phyloP scores from a whole-genome alignment of 306 rosid genomes.

The Amphicarpaea edgeworthii region DNA sequence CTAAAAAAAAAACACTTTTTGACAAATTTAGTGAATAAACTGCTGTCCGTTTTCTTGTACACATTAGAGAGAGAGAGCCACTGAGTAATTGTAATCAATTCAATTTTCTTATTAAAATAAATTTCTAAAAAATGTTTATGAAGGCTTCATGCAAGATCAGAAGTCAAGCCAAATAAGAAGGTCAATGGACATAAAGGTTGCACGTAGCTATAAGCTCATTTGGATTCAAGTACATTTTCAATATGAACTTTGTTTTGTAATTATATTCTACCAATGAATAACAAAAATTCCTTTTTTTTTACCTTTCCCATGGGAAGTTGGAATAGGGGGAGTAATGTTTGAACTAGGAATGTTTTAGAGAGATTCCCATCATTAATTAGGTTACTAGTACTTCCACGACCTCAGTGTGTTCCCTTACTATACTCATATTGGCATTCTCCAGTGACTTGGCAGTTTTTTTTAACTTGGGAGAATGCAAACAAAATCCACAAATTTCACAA shows the following conservation, averaged over 20 bases:
- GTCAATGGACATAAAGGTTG: conserved; percentile 34
- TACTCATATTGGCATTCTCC: background rate
- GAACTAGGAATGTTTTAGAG: conserved; percentile 33
- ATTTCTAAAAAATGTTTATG: background rate
- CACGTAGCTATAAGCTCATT: background rate
- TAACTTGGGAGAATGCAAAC: conserved; percentile 10
- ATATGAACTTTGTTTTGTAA: background rate
- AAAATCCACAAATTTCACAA: conserved; percentile 30
- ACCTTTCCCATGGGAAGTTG: background rate
- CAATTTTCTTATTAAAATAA: conserved; percentile 20
- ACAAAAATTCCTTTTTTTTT: conserved; percentile 9
- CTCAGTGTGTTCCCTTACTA: conserved; percentile 26
- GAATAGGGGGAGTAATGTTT: background rate
- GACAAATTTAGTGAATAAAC: conserved; percentile 25
- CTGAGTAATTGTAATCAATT: conserved; percentile 14
- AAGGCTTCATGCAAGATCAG: conserved; percentile 28
- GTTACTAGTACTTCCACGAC: conserved; percentile 18
- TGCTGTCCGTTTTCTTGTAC: conserved; percentile 33
- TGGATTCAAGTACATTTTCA: background rate
- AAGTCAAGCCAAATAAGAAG: conserved; percentile 11
- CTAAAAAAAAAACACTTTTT: conserved; percentile 33
- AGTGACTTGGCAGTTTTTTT: background rate
- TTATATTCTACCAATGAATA: background rate
- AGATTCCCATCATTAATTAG: conserved; percentile 24
- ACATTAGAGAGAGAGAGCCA: conserved; percentile 24